Conservation (phyloP, 2,329 filamentous ascomycete genomes). For the Alternaria solani region DNA sequence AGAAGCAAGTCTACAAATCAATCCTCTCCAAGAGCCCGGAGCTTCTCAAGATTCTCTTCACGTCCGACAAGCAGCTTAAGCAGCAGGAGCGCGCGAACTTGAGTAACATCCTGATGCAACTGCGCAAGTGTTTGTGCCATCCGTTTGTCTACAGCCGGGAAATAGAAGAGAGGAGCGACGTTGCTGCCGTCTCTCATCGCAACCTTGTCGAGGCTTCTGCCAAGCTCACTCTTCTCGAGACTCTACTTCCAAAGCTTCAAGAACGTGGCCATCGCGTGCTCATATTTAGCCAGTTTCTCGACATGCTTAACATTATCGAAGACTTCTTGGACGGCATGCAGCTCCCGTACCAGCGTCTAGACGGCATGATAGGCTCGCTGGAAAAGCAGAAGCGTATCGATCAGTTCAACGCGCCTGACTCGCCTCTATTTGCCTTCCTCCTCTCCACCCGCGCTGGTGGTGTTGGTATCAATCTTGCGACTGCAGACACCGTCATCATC, state of each 20-base stretch:
- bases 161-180: slow-evolving; percentile 81
- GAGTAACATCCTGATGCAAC: slow-evolving; percentile 94
- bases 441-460: slow-evolving; percentile 94
- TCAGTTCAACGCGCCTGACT: slow-evolving; percentile 86
- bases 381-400: slow-evolving; percentile 96
- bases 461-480: slow-evolving; percentile 96
- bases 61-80: slow-evolving; percentile 66
- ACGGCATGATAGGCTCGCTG: slow-evolving; percentile 80
- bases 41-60: slow-evolving; percentile 86
- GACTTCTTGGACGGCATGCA: slow-evolving; percentile 85
- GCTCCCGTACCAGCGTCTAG: slow-evolving; percentile 78
- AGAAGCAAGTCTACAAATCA: slow-evolving; percentile 93
- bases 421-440: slow-evolving; percentile 85
- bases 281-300: slow-evolving; percentile 94
- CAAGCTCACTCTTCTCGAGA: slow-evolving; percentile 83
- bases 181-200: slow-evolving; percentile 69
- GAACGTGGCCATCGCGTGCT: slow-evolving; percentile 88
- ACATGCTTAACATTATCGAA: slow-evolving; percentile 86
- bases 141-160: slow-evolving; percentile 92
- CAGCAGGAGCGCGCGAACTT: slow-evolving; percentile 78
- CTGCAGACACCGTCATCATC: slow-evolving; percentile 97
- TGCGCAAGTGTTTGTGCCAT: slow-evolving; percentile 93
- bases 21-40: slow-evolving; percentile 91
- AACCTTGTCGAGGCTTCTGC: slow-evolving; percentile 91
- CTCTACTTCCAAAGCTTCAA: slow-evolving; percentile 86